These are phyloP conservation scores for Persicaria maculosa DNA, from an alignment of 148 eudicot species.

Conservation along the genomic window DNA sequence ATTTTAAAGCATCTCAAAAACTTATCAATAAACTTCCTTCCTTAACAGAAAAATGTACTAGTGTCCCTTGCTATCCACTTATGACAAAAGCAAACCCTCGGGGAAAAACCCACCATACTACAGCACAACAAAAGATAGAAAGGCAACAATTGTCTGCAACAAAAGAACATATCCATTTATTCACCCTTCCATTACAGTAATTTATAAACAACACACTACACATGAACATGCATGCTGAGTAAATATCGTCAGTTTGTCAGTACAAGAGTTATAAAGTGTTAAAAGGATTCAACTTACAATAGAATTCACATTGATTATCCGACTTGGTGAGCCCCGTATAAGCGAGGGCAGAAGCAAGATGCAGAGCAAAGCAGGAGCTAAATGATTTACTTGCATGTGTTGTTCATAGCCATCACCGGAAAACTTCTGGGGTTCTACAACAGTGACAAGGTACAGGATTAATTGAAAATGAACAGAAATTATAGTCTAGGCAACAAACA, in stretches of 20 bases:
- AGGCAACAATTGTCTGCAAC: not conserved
- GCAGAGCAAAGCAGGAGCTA: constrained; percentile 86
- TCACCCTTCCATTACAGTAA: not conserved
- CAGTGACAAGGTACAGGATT: constrained; percentile 7
- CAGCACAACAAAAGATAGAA: not conserved
- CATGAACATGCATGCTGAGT: not conserved
- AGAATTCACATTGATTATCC: constrained; percentile 86
- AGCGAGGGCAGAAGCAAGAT: constrained; percentile 86
- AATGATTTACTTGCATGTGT: constrained; percentile 98
- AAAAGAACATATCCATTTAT: not conserved
- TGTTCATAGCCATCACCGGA: constrained; percentile 81
- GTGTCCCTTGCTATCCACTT: not conserved
- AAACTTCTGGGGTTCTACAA: constrained; percentile 80
- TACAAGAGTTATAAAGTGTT: not conserved
- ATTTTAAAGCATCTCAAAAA: not conserved
- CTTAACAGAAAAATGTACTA: not conserved
- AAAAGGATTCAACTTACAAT: constrained; percentile 43
- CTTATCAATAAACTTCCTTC: not conserved
- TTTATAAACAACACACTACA: not conserved
- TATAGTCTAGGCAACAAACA: not conserved
- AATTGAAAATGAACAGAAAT: constrained; percentile 8
- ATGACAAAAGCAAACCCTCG: not conserved
- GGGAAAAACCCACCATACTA: not conserved
- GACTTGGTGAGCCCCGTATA: constrained; percentile 88
- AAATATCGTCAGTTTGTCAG: not conserved